phyloP scores from a whole-genome alignment of 2,329 filamentous ascomycete species.

The Pseudopyricularia javanii region DNA sequence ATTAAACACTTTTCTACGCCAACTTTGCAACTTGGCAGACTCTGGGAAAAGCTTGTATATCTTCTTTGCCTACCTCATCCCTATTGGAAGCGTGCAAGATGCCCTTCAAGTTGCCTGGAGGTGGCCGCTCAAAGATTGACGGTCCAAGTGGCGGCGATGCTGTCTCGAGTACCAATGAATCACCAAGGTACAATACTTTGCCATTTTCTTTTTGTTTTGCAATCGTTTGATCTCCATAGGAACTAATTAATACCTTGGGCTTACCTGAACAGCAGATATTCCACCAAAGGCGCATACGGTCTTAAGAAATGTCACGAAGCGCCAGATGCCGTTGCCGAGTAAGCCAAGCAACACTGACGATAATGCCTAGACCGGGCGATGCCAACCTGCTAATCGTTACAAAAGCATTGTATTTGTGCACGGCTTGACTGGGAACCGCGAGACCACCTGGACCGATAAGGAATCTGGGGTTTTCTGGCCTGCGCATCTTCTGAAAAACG shows the following conservation, averaged over 20 bases:
- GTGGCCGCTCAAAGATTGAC: not conserved
- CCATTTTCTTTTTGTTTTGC: not conserved
- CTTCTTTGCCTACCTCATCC: not conserved
- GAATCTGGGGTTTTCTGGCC: constrained; percentile 19
- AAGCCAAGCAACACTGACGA: not conserved
- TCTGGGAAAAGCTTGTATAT: no score
- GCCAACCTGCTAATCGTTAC: not conserved
- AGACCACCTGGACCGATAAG: constrained; percentile 22
- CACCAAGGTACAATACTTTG: not conserved
- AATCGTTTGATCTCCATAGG: not conserved
- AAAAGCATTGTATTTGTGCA: constrained; percentile 20
- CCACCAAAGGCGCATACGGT: not conserved
- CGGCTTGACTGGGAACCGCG: constrained; percentile 24
- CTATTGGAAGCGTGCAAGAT: not conserved
- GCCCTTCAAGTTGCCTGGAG: not conserved
- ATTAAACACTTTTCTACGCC: no score
- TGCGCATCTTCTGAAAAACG: constrained; percentile 15
- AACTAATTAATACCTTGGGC: not conserved
- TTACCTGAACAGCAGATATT: not conserved
- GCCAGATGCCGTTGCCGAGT: not conserved
- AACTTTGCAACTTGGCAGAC: no score
- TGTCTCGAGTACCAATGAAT: not conserved
- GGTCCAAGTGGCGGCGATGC: not conserved
- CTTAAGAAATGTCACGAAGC: not conserved
- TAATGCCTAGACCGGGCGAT: not conserved